Conservation (phyloP, 768 basidiomycete genomes). For the Trichaptum fuscoviolaceum region DNA sequence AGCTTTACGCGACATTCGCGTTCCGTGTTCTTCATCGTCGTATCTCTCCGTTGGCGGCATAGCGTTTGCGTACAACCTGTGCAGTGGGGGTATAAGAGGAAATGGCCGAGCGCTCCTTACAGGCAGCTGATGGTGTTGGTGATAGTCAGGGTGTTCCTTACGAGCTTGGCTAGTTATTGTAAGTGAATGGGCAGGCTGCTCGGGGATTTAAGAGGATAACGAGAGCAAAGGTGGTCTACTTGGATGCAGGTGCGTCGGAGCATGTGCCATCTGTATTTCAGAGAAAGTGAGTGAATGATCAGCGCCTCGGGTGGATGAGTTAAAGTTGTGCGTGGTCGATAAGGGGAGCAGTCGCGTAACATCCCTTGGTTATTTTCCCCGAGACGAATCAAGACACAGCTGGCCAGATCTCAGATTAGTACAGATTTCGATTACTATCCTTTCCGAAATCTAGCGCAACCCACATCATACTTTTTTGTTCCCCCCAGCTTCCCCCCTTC, state of each 20-base stretch:
- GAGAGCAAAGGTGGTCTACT: neutral
- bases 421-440: neutral
- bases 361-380: neutral
- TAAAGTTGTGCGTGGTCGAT: neutral
- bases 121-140: neutral
- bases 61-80: neutral
- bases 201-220: no score
- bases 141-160: neutral
- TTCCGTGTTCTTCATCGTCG: constrained; percentile 1
- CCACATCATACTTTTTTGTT: no score
- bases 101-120: neutral
- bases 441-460: no score
- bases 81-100: neutral
- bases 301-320: neutral
- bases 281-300: neutral
- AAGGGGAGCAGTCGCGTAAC: neutral
- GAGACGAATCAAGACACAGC: neutral
- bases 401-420: neutral
- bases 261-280: neutral
- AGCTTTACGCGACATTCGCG: constrained; percentile 6
- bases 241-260: constrained; percentile 1
- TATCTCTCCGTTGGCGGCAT: constrained; percentile 10
- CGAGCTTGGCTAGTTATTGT: neutral
- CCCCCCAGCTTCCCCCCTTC: no score
- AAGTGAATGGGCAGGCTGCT: no score